Conservation (phyloP, 2,329 filamentous ascomycete species). For the Diaporthe amygdali region DNA sequence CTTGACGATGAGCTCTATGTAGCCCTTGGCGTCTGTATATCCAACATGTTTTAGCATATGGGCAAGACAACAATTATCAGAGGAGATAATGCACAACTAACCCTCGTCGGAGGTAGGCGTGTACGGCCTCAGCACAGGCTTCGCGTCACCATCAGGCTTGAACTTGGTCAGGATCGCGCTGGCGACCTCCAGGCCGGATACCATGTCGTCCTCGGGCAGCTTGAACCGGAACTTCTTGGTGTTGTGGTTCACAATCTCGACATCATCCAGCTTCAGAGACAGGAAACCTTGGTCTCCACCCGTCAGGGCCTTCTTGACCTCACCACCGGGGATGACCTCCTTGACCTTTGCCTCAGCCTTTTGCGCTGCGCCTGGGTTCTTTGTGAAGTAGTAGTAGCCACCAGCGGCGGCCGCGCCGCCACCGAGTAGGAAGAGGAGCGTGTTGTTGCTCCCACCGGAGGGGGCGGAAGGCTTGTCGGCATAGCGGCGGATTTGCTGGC, state of each 20-base stretch:
- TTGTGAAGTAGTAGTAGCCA: conserved; percentile 61
- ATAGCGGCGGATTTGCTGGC: conserved; percentile 64
- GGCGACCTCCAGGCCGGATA: conserved; percentile 81
- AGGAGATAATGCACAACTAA: conserved; percentile 40
- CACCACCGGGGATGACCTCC: conserved; percentile 38
- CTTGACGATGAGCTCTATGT: conserved; percentile 90
- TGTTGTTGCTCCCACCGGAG: conserved; percentile 63
- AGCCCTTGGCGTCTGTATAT: conserved; percentile 70
- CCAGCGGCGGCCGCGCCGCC: conserved; percentile 64
- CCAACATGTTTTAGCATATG: conserved; percentile 20
- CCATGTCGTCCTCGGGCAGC: conserved; percentile 81
- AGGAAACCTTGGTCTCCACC: conserved; percentile 92
- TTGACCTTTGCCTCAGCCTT: conserved; percentile 62
- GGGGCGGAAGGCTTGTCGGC: conserved; percentile 62
- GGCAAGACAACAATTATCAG: neutral
- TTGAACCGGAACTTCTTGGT: conserved; percentile 92
- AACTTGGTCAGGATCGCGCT: conserved; percentile 93
- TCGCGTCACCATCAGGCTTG: conserved; percentile 81
- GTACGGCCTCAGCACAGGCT: conserved; percentile 89
- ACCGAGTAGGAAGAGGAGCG: conserved; percentile 64
- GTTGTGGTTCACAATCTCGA: conserved; percentile 88
- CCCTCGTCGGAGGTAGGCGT: conserved; percentile 89
- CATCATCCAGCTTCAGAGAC: conserved; percentile 77
- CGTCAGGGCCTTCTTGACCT: conserved; percentile 63
- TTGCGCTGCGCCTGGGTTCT: conserved; percentile 52